Percentiles rank a stretch among this genome's conserved stretches.
These are phyloP conservation scores for Chrysoporthe austroafricana DNA, from an alignment of 2,329 filamentous ascomycete species.

Conservation along the genomic window DNA sequence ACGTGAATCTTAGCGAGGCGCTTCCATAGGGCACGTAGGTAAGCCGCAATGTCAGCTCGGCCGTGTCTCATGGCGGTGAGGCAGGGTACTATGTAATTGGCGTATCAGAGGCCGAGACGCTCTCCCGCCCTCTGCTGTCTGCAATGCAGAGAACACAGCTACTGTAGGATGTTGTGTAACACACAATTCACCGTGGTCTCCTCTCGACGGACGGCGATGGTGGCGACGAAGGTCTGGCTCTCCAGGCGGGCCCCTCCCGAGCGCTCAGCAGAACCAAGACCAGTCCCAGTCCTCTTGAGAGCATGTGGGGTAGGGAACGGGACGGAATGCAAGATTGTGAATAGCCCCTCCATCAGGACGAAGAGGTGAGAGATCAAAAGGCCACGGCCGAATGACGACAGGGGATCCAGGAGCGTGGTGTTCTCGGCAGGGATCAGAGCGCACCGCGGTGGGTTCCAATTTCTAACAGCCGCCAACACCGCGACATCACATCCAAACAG, in stretches of 20 bases:
- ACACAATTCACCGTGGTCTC: neutral
- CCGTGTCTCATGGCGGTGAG: slow-evolving; percentile 17
- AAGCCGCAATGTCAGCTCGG: slow-evolving; percentile 9
- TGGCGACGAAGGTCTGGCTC: neutral
- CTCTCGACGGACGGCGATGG: neutral
- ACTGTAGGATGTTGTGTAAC: neutral
- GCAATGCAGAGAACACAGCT: neutral
- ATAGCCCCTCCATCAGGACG: neutral
- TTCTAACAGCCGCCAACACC: slow-evolving; percentile 12
- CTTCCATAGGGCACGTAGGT: neutral
- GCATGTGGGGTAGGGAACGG: slow-evolving; percentile 4
- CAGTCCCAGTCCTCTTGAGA: neutral
- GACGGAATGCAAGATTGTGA: neutral
- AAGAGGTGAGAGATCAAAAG: neutral
- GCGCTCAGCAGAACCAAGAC: neutral
- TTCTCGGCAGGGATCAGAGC: neutral
- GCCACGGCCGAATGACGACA: neutral
- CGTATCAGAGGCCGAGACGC: slow-evolving; percentile 12
- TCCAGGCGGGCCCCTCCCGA: no score
- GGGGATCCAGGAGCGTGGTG: slow-evolving; percentile 1
- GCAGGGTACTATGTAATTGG: neutral
- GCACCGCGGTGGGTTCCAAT: slow-evolving; percentile 1
- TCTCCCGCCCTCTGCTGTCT: neutral
- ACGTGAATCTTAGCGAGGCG: neutral
- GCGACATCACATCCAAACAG: neutral